Conservation (phyloP, 169 alveolate genomes). For the Pseudocohnilembus persalinus region DNA sequence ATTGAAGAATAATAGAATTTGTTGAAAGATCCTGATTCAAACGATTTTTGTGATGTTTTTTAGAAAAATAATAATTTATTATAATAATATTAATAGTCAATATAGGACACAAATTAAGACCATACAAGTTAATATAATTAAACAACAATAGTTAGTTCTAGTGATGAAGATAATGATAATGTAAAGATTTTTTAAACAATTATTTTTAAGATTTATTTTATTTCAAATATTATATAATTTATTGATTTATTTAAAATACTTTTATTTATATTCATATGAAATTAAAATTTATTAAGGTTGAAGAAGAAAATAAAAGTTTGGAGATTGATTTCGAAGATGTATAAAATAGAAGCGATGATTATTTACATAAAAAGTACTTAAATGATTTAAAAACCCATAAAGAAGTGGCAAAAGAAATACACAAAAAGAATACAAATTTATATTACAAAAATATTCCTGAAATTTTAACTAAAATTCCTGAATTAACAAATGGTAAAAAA, state of each 20-base stretch:
- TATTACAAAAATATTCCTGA: not conserved
- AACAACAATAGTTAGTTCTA: too few relatives aligned
- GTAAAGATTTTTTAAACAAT: too few relatives aligned
- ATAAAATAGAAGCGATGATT: not conserved
- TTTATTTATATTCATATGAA: too few relatives aligned
- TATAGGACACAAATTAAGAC: not conserved
- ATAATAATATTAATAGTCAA: too few relatives aligned
- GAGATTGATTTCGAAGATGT: not conserved
- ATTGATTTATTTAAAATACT: too few relatives aligned
- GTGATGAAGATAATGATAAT: too few relatives aligned
- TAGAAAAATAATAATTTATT: not conserved
- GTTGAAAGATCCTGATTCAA: not conserved
- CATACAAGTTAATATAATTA: too few relatives aligned
- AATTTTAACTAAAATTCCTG: not conserved
- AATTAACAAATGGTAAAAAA: not conserved
- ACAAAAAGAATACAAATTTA: not conserved
- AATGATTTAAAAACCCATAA: not conserved
- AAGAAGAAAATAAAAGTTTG: not conserved
- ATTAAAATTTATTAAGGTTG: not conserved
- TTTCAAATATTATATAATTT: too few relatives aligned
- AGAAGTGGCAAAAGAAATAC: not conserved
- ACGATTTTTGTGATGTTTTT: not conserved
- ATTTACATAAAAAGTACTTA: too few relatives aligned
- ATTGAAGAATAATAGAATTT: not conserved
- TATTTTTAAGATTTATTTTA: too few relatives aligned